Base-by-base conservation (phyloP, 2,329 filamentous ascomycete genomes). In the Amesomyces nigricolor region DNA sequence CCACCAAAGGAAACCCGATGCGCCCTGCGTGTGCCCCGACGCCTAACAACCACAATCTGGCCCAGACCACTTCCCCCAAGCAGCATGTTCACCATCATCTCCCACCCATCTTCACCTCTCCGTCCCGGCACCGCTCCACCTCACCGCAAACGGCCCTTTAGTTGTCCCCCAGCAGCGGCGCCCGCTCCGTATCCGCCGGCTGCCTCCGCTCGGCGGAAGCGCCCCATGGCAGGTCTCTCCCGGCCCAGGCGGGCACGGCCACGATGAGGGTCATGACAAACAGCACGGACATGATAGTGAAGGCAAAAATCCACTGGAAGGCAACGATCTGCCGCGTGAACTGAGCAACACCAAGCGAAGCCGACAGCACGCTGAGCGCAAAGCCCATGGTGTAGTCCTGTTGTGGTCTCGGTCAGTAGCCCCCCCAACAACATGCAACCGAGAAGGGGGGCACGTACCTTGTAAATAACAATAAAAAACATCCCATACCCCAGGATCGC, bases 241-340 rank as follows among this genome's bases (percentile, higher is more conserved):
- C 85, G 11, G 82, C 77, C 66, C 84, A 76, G 19, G 79, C 79
- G 0, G 87, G 86, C 35, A 88, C 71, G 2, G 82, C 86, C 51
- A 90, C 75, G 14, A 79, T 71, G 2, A 88, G 65, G 1, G 87
- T 89, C 16, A 82, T 72, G 17, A 91, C 69, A 68, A 94, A 87
- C 51, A 95, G 80, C 26, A 88, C 68, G 0, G 78, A 81, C 78
- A 92, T 91, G 68, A 95, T 90, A 59, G 83, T 77, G 66, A 95
- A 94, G 35, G 90, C 88, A 69, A 95, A 95, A 71, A 95, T 92
- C 90, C 90, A 95, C 73, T 96, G 91, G 61, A 95, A 77, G 6
- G 89, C 88, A 62, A 95, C 77, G 57, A 86, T 71, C 68, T 90
- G 83, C 65, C 80, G 78, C 49, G 84, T 74, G 73, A 95, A 85